Base-by-base conservation (phyloP, 305 asterid species). In the Coffea humblotiana region DNA sequence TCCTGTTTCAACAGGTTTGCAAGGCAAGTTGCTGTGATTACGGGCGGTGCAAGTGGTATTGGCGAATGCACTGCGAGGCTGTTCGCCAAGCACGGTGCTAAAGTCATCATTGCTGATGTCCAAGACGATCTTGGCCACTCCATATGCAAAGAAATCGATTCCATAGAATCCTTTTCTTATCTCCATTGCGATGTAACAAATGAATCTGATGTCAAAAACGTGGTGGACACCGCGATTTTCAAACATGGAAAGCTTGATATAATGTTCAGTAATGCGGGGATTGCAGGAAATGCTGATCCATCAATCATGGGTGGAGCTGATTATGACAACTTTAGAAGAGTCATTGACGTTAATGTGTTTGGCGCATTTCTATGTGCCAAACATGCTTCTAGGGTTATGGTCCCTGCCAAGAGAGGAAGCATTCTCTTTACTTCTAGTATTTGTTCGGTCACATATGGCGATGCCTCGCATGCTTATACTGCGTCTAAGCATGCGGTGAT, bases 251-350 rank as follows among this genome's bases (percentile, higher is more conserved):
- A 84, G 25, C 90, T 93, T 8, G 96, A 93, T 82, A 86, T 92
- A 84, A 91, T 93, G 92, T 89, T 91, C 88, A 90, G 89, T 89
- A 93, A 92, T 72, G 96, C 98, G 37, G 98, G 97, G 29, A 92
- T 92, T 6, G 8, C 43, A 0, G 78, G 78, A 8, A 61, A 61
- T 18, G 0, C 29, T 8, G 49, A 51, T 68, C 71, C 14, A 1
- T 25, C 9, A 7, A 40, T 5, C 43, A 40, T 10, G 12, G 12
- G 19, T 0, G 18, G 43, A 40, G 16, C 80, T 0, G 80, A 81
- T 13, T 32, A 77, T 11, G 77, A 60, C 1, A 71, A 77, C 60
- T 80, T 77, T 81, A 71, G 47, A 35, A 52, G 75, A 35, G 88
- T 85, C 8, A 80, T 83, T 5, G 84, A 85, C 32, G 86, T 82